Evolutionary conservation across 2,329 filamentous ascomycete genomes (phyloP).

Genomic region (Karstenula rhodostoma): DNA sequence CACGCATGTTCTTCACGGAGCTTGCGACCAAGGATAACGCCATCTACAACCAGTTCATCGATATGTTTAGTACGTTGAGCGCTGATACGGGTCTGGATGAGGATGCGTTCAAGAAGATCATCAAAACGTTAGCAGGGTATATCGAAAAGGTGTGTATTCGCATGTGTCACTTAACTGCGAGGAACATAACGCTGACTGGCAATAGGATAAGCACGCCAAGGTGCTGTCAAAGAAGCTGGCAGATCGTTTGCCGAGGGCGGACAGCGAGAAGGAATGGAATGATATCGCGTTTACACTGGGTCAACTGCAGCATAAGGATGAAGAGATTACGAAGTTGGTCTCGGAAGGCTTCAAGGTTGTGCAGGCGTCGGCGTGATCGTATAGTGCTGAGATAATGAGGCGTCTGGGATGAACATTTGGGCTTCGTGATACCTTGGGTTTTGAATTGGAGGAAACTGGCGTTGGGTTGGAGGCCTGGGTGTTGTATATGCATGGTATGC

Average conservation of each 20-base stretch:
- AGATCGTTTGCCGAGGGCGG: slow-evolving; percentile 82
- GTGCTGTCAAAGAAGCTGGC: slow-evolving; percentile 93
- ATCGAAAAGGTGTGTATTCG: slow-evolving; percentile 83
- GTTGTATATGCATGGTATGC: neutral
- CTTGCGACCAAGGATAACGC: slow-evolving; percentile 98
- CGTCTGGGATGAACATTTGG: neutral
- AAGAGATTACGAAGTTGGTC: slow-evolving; percentile 82
- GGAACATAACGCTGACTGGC: slow-evolving; percentile 21
- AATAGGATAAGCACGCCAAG: slow-evolving; percentile 95
- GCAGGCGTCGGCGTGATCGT: slow-evolving; percentile 49
- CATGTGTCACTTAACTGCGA: neutral
- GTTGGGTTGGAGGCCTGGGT: neutral
- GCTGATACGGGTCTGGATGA: slow-evolving; percentile 83
- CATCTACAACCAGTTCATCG: slow-evolving; percentile 98
- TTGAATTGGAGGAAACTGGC: neutral
- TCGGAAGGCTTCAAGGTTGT: slow-evolving; percentile 73
- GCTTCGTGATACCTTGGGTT: slow-evolving; percentile 2
- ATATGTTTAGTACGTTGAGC: slow-evolving; percentile 95
- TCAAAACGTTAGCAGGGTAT: slow-evolving; percentile 93
- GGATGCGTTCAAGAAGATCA: slow-evolving; percentile 83
- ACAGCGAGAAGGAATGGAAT: slow-evolving; percentile 95
- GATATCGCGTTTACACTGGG: slow-evolving; percentile 94
- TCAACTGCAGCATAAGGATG: slow-evolving; percentile 89
- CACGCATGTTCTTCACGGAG: slow-evolving; percentile 98
- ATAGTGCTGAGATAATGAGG: neutral